Conservation (phyloP, 768 basidiomycete genomes). For the Auriculariales sp. region DNA sequence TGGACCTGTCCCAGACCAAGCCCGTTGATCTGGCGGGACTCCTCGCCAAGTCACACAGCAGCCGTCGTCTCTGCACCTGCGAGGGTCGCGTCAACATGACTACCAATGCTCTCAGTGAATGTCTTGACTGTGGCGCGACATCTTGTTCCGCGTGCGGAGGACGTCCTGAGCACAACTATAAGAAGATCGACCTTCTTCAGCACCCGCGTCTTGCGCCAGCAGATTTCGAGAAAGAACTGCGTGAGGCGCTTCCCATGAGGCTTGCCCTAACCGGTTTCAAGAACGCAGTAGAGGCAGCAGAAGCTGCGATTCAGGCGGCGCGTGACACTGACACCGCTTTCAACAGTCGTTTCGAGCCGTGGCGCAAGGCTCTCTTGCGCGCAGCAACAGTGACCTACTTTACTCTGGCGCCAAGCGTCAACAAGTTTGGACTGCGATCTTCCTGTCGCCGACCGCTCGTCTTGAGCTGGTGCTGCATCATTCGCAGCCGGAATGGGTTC, state of each 20-base stretch:
- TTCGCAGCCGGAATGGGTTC: slow-evolving; percentile 71
- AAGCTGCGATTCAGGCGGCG: slow-evolving; percentile 34
- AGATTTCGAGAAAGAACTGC: slow-evolving; percentile 62
- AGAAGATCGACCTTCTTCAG: slow-evolving; percentile 32
- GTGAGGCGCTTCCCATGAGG: slow-evolving; percentile 77
- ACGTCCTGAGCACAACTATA: slow-evolving; percentile 74
- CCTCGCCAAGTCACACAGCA: slow-evolving; percentile 48
- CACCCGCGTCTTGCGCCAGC: slow-evolving; percentile 55
- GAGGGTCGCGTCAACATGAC: slow-evolving; percentile 78
- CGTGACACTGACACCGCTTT: slow-evolving; percentile 30
- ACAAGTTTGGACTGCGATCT: slow-evolving; percentile 73
- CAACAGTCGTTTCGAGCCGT: slow-evolving; percentile 43
- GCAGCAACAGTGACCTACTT: slow-evolving; percentile 50
- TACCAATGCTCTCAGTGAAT: slow-evolving; percentile 45
- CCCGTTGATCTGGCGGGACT: slow-evolving; percentile 35
- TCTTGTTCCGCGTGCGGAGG: slow-evolving; percentile 82
- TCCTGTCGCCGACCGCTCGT: slow-evolving; percentile 51
- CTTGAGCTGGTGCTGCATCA: slow-evolving; percentile 69
- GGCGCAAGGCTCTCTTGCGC: slow-evolving; percentile 52
- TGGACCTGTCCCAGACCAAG: slow-evolving; percentile 51
- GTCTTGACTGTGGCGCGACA: slow-evolving; percentile 61
- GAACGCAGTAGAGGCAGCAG: slow-evolving; percentile 30
- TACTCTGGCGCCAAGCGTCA: slow-evolving; percentile 82
- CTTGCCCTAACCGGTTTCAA: slow-evolving; percentile 34
- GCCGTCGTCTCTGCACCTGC: slow-evolving; percentile 74